These are phyloP conservation scores for Cornus florida DNA, from an alignment of 148 eudicot species.

Conservation along the genomic window DNA sequence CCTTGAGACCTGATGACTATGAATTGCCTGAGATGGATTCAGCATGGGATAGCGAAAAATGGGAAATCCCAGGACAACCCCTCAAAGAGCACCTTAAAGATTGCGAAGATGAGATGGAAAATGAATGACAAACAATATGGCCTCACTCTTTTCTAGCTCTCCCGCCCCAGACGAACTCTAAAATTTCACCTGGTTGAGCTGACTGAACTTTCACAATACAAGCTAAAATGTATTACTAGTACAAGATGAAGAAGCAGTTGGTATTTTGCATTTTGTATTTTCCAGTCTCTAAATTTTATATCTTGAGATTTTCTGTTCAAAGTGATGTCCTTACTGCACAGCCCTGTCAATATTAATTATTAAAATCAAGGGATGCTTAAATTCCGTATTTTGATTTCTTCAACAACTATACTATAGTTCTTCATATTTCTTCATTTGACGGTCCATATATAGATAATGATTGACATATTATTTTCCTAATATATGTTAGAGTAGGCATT, in stretches of 20 bases:
- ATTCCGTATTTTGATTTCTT: too few relatives aligned
- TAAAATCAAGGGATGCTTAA: too few relatives aligned
- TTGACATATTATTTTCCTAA: too few relatives aligned
- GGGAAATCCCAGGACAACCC: constrained; percentile 55
- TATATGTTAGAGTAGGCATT: too few relatives aligned
- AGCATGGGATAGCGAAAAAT: constrained; percentile 58
- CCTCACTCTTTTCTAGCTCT: neutral
- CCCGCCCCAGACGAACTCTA: neutral
- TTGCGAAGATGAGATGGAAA: constrained; percentile 31
- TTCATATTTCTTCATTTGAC: too few relatives aligned
- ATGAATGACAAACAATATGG: neutral
- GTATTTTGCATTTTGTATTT: neutral
- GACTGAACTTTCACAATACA: neutral
- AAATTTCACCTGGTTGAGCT: too few relatives aligned
- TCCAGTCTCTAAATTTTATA: neutral
- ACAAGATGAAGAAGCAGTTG: too few relatives aligned
- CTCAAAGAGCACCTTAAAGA: constrained; percentile 64
- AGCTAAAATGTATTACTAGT: neutral
- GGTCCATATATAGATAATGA: too few relatives aligned
- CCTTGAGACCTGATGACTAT: constrained; percentile 83
- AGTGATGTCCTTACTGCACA: too few relatives aligned
- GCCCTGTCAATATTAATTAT: too few relatives aligned
- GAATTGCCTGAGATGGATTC: constrained; percentile 62
- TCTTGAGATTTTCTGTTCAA: neutral
- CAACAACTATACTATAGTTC: too few relatives aligned